Evolutionary conservation across 2,329 filamentous ascomycete genomes (phyloP), one percentile per base, ranked within the genome.

Genomic region (Hymenotorrendiella dingleyae): DNA sequence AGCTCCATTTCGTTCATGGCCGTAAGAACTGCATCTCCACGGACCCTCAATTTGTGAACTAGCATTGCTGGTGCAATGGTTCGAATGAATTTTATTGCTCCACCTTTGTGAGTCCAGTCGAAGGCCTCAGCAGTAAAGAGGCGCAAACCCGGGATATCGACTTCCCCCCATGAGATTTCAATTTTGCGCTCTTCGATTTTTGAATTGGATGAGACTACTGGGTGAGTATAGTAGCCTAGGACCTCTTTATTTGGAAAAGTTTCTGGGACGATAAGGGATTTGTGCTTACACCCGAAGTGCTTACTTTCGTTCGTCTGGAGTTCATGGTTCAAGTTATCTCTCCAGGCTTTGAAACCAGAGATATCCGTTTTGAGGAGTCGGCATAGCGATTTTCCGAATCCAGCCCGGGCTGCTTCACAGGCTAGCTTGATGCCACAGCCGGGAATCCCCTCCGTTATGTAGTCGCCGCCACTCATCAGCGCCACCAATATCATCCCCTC

Each of bases 401-500:
- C 89, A 40, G 88, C 93, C 56, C 79, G 79, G 24, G 90, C 90
- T 41, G 93, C 94, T 61, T 96, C 88, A 53, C 86, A 93, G 0
- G 93, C 91, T 9, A 90, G 72, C 59, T 91, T 94, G 36, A 88
- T 79, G 2, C 93, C 93, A 54, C 90, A 94, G 4, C 86, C 85
- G 0, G 86, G 81, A 12, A 98, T 83, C 0, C 93, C 93, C 42
- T 88, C 86, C 0, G 90, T 86, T 0, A 91, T 71, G 55, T 98
- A 98, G 63, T 98, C 93, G 6, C 93, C 93, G 6, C 93, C 93
- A 54, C 90, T 96, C 76, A 98, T 89, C 48, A 98, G 69, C 1
- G 93, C 93, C 16, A 97, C 84, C 10, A 98, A 68, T 17, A 97
- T 84, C 90, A 98, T 94, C 0, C 89, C 91, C 49, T 93, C 82